Conservation (phyloP, 352 stramenopile species). For the Phytopythium cucurbitacearum region DNA sequence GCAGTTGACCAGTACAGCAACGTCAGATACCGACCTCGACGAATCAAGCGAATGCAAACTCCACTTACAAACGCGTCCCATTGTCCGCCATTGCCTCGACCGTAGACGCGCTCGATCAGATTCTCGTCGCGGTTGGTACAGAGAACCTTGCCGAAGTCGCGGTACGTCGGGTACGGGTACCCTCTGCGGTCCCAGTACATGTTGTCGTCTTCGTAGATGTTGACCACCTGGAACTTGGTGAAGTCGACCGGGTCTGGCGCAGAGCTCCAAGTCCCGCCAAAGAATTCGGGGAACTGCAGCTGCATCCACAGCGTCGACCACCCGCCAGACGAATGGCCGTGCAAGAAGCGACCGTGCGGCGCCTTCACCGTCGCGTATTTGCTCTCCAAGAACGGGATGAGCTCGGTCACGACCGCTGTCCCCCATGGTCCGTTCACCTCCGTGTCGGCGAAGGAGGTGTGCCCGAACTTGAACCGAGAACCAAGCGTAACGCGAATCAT, state of each 20-base stretch:
- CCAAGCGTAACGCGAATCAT: constrained; percentile 75
- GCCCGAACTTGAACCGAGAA: constrained; percentile 69
- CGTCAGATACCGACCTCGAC: constrained; percentile 1
- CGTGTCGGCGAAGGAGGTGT: constrained; percentile 72
- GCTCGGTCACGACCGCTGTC: constrained; percentile 58
- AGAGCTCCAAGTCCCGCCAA: constrained; percentile 72
- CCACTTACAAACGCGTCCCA: constrained; percentile 77
- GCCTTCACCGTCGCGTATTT: constrained; percentile 33
- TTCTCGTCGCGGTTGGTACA: constrained; percentile 75
- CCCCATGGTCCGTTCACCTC: constrained; percentile 65
- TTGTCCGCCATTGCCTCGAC: constrained; percentile 64
- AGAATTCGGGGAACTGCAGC: constrained; percentile 66
- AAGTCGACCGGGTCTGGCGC: constrained; percentile 73
- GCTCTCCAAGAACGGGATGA: constrained; percentile 62
- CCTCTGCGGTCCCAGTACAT: constrained; percentile 70
- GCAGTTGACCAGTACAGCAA: constrained; percentile 5
- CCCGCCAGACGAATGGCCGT: constrained; percentile 68
- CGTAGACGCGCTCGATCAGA: constrained; percentile 57
- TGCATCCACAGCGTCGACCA: constrained; percentile 75
- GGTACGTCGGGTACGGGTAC: constrained; percentile 50
- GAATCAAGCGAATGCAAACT: constrained; percentile 1
- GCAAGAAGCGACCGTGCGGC: constrained; percentile 44
- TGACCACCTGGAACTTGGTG: constrained; percentile 54
- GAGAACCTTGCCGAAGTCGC: constrained; percentile 36
- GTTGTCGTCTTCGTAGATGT: constrained; percentile 70